phyloP scores from a whole-genome alignment of 2,329 filamentous ascomycete species.

The Ilyonectria robusta region DNA sequence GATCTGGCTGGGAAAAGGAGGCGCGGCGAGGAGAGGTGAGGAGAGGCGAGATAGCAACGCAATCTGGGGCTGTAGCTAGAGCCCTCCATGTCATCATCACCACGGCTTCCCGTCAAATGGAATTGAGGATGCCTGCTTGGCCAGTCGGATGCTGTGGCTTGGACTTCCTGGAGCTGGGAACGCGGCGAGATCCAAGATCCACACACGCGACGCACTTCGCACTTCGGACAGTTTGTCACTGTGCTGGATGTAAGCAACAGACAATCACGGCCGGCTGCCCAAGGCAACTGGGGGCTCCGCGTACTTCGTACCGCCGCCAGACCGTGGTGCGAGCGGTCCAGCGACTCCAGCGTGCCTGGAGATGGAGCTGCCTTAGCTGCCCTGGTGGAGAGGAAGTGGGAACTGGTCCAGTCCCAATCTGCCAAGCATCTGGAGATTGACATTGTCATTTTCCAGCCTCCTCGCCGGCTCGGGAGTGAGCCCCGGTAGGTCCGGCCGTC shows the following conservation, averaged over 20 bases:
- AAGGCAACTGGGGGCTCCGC: conserved; percentile 3
- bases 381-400: conserved; percentile 27
- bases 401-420: conserved; percentile 36
- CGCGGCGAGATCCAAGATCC: conserved; percentile 38
- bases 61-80: conserved; percentile 28
- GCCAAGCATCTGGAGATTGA: conserved; percentile 46
- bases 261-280: conserved; percentile 1
- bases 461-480: conserved; percentile 33
- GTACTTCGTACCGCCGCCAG: conserved; percentile 14
- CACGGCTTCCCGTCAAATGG: conserved; percentile 15
- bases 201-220: conserved; percentile 12
- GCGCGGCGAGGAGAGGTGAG: conserved; percentile 15
- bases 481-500: conserved; percentile 28
- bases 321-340: conserved; percentile 13
- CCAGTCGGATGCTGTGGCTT: conserved; percentile 41
- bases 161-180: conserved; percentile 27
- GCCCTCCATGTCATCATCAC: conserved; percentile 22
- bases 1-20: conserved; percentile 24
- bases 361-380: conserved; percentile 11
- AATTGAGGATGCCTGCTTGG: conserved; percentile 39
- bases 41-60: conserved; percentile 32
- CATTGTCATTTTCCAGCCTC: conserved; percentile 43
- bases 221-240: neutral
- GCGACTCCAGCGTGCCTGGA: conserved; percentile 14
- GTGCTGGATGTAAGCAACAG: neutral